phyloP scores from a whole-genome alignment of 768 basidiomycete genomes.

The Phylloporus sp. region DNA sequence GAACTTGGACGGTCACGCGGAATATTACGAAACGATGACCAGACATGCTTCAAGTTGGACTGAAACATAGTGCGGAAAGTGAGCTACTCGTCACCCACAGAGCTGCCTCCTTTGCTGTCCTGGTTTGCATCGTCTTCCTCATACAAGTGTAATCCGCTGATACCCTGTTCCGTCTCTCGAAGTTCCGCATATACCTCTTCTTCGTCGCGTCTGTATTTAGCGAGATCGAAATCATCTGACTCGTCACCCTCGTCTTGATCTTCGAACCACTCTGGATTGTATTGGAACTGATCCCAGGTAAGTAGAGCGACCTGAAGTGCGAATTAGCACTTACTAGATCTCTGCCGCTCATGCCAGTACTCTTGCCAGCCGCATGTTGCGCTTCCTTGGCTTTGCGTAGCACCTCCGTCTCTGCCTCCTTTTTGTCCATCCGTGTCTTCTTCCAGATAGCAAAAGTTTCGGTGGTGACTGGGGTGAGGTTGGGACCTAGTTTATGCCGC shows the following conservation, averaged over 20 bases:
- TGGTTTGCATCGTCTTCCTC: constrained; percentile 19
- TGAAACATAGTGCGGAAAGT: too few species aligned
- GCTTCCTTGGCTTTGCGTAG: constrained; percentile 76
- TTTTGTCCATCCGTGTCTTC: constrained; percentile 92
- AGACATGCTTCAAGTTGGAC: too few species aligned
- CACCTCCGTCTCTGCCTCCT: constrained; percentile 83
- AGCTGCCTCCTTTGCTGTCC: constrained; percentile 1
- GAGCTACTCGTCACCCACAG: constrained; percentile 1
- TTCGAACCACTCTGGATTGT: constrained; percentile 92
- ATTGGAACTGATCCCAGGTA: constrained; percentile 66
- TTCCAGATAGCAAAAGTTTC: constrained; percentile 96
- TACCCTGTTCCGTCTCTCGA: constrained; percentile 16
- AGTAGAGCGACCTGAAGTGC: constrained; percentile 1
- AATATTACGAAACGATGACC: constrained; percentile 18
- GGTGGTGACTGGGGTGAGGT: constrained; percentile 88
- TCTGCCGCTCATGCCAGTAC: constrained; percentile 88
- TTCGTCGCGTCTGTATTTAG: constrained; percentile 49
- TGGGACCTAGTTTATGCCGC: constrained; percentile 91
- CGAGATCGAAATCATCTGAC: constrained; percentile 54
- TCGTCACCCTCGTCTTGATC: constrained; percentile 55
- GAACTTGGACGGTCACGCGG: constrained; percentile 9
- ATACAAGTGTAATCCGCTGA: constrained; percentile 16
- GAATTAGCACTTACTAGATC: constrained; percentile 65
- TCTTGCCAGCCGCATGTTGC: constrained; percentile 85
- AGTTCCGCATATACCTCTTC: constrained; percentile 29